Conservation (phyloP, 441 rosid species). For the Raphanus hybrid region DNA sequence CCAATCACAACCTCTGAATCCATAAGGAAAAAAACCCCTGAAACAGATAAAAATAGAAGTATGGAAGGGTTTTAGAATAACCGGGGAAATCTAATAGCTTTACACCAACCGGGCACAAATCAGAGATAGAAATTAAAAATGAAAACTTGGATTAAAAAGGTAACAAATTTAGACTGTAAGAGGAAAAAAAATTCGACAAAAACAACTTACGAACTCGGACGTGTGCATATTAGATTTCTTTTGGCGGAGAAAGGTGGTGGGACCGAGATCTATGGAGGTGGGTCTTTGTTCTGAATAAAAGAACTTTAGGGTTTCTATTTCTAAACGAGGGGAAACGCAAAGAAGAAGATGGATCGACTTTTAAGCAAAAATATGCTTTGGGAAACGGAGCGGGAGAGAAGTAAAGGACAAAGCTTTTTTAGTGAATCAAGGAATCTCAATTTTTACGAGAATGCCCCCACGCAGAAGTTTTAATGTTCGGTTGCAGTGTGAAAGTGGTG, state of each 20-base stretch:
- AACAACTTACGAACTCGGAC: background rate
- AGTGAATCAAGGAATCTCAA: background rate
- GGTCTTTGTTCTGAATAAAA: background rate
- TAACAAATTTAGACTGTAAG: background rate
- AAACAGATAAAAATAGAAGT: background rate
- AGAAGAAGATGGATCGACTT: slow-evolving; percentile 12
- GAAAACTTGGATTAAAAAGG: too few species aligned
- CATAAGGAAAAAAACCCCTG: background rate
- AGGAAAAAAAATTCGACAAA: too few species aligned
- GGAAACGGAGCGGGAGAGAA: slow-evolving; percentile 22
- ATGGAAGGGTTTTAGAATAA: too few species aligned
- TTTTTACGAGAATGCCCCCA: slow-evolving; percentile 3
- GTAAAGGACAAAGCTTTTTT: background rate
- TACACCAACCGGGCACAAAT: too few species aligned
- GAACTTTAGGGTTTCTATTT: background rate
- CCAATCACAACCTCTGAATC: slow-evolving; percentile 11
- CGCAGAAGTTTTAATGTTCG: too few species aligned
- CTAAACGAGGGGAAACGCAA: background rate
- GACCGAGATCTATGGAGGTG: background rate
- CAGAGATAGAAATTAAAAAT: too few species aligned
- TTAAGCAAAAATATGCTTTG: background rate
- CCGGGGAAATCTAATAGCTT: too few species aligned
- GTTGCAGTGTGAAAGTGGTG: too few species aligned
- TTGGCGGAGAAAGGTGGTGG: background rate
- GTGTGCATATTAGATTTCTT: background rate